Percentiles rank a stretch among this genome's conserved stretches.
These are phyloP conservation scores for Lasiodiplodia hormozganensis DNA, from an alignment of 2,329 filamentous ascomycete species.

Conservation along the genomic window DNA sequence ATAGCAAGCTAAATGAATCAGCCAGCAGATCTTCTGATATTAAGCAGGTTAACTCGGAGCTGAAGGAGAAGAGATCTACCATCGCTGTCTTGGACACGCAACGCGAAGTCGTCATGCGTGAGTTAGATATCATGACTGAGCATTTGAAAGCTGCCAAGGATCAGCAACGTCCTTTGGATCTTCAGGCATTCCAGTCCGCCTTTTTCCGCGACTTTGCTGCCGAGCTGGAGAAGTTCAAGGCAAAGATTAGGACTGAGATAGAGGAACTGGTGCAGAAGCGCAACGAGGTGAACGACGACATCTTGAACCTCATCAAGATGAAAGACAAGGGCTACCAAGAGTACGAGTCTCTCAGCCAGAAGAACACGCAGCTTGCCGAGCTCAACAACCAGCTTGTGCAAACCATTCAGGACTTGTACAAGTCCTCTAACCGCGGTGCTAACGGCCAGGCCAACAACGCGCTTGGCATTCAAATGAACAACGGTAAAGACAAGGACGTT, in stretches of 20 bases:
- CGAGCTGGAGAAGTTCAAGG: conserved; percentile 74
- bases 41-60: conserved; percentile 82
- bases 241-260: conserved; percentile 76
- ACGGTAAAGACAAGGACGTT: conserved; percentile 47
- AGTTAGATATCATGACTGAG: conserved; percentile 87
- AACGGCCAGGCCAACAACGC: conserved; percentile 64
- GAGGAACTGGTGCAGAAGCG: conserved; percentile 90
- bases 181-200: conserved; percentile 71
- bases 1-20: conserved; percentile 60
- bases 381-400: conserved; percentile 96
- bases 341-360: conserved; percentile 91
- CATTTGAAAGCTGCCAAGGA: conserved; percentile 88
- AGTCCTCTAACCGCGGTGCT: conserved; percentile 65
- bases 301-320: conserved; percentile 79
- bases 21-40: conserved; percentile 67
- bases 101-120: conserved; percentile 92
- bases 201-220: conserved; percentile 68
- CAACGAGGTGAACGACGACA: conserved; percentile 84
- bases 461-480: conserved; percentile 65
- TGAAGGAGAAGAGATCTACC: conserved; percentile 92
- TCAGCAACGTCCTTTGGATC: conserved; percentile 78
- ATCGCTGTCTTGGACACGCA: conserved; percentile 94
- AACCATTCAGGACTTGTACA: conserved; percentile 92
- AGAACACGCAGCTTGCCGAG: conserved; percentile 89
- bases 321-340: conserved; percentile 94